phyloP scores from a whole-genome alignment of 2,329 filamentous ascomycete genomes.

The Intubia oerlemansii region DNA sequence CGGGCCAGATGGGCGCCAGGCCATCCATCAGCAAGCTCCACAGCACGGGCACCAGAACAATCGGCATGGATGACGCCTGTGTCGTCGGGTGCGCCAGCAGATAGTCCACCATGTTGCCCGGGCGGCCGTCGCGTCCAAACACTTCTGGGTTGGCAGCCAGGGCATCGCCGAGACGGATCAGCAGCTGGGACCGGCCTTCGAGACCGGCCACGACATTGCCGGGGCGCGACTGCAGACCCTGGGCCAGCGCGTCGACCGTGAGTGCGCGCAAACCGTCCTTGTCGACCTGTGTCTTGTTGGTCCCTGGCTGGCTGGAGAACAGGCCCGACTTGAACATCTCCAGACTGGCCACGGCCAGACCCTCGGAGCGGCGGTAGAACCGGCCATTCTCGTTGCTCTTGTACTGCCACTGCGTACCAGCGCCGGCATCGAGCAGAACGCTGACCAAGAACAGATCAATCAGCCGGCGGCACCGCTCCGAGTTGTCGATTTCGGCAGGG shows the following conservation, averaged over 20 bases:
- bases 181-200: slow-evolving; percentile 61
- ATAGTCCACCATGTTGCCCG: slow-evolving; percentile 90
- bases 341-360: slow-evolving; percentile 51
- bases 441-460: slow-evolving; percentile 44
- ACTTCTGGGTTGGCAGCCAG: slow-evolving; percentile 56
- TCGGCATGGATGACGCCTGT: slow-evolving; percentile 69
- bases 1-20: slow-evolving; percentile 71
- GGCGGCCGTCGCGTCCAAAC: slow-evolving; percentile 66
- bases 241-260: slow-evolving; percentile 52
- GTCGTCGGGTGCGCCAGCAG: slow-evolving; percentile 83
- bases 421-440: slow-evolving; percentile 49
- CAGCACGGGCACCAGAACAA: slow-evolving; percentile 67
- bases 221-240: slow-evolving; percentile 66
- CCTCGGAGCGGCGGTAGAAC: slow-evolving; percentile 68
- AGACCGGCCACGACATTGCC: slow-evolving; percentile 68
- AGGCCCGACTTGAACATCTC: slow-evolving; percentile 90
- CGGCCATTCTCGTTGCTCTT: slow-evolving; percentile 76
- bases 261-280: slow-evolving; percentile 55
- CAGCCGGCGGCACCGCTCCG: slow-evolving; percentile 53
- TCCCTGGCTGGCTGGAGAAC: slow-evolving; percentile 58
- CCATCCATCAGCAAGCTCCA: slow-evolving; percentile 86
- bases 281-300: slow-evolving; percentile 76
- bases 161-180: slow-evolving; percentile 55
- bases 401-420: slow-evolving; percentile 80
- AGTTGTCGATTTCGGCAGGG: slow-evolving; percentile 44